Conservation (phyloP, 306 rosid species). For the Cercis canadensis region DNA sequence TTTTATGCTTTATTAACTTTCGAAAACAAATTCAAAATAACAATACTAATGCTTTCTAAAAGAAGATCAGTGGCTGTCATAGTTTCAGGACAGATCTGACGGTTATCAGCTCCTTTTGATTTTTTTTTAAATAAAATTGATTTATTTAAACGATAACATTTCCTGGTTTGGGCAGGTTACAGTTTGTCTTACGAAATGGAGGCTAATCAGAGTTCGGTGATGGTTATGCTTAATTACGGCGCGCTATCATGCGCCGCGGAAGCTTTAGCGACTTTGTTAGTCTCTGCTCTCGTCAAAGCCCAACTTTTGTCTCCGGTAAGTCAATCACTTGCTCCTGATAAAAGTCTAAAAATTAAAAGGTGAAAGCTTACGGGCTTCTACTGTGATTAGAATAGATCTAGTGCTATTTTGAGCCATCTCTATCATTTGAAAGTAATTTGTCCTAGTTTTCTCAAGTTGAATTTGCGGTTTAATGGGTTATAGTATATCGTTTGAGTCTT, state of each 20-base stretch:
- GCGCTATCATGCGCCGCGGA: constrained; percentile 67
- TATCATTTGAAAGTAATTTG: constrained; percentile 36
- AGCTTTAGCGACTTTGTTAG: constrained; percentile 57
- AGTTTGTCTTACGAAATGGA: constrained; percentile 65
- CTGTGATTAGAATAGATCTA: constrained; percentile 31
- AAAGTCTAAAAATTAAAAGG: too few relatives aligned
- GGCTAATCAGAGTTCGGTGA: constrained; percentile 50
- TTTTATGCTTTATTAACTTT: not conserved
- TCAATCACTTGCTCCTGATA: not conserved
- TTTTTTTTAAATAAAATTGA: constrained; percentile 10
- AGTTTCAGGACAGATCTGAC: constrained; percentile 52
- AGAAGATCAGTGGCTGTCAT: constrained; percentile 47
- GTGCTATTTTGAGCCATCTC: constrained; percentile 17
- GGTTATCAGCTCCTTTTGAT: constrained; percentile 39
- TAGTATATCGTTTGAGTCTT: too few relatives aligned
- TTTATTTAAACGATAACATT: constrained; percentile 31
- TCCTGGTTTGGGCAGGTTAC: constrained; percentile 40
- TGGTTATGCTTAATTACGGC: constrained; percentile 52
- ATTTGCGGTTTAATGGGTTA: not conserved
- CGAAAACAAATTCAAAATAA: not conserved
- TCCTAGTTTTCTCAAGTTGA: not conserved
- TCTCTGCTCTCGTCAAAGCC: constrained; percentile 67
- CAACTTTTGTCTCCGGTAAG: constrained; percentile 67
- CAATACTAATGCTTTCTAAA: constrained; percentile 27
- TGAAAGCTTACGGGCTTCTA: not conserved